Percentiles rank a stretch among this genome's conserved stretches.
Conservation (phyloP, 2,329 filamentous ascomycete species). For the Claviceps digitariae region DNA sequence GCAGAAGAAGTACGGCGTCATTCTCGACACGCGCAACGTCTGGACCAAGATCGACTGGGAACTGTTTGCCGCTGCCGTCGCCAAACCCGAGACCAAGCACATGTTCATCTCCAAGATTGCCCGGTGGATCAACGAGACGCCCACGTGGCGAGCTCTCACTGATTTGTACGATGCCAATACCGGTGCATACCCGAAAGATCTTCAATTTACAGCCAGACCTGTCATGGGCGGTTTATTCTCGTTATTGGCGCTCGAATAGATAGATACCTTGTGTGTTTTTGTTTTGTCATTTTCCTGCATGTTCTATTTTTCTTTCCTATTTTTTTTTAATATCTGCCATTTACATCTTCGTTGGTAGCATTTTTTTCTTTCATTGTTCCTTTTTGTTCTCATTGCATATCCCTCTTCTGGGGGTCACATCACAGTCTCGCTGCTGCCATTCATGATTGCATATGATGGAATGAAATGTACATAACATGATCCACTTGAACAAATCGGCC, state of each 20-base stretch:
- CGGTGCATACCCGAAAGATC: slow-evolving; percentile 49
- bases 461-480: too few species aligned
- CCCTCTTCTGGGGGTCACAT: too few species aligned
- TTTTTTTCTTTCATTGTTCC: neutral
- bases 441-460: too few species aligned
- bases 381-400: neutral
- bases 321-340: neutral
- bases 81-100: slow-evolving; percentile 42
- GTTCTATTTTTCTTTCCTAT: neutral
- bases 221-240: slow-evolving; percentile 74
- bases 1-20: slow-evolving; percentile 63
- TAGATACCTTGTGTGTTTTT: neutral
- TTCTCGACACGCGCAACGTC: slow-evolving; percentile 66
- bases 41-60: slow-evolving; percentile 86
- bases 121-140: slow-evolving; percentile 61
- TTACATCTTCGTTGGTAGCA: too few species aligned
- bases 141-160: slow-evolving; percentile 56
- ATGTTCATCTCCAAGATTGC: slow-evolving; percentile 58
- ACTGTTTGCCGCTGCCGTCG: slow-evolving; percentile 69
- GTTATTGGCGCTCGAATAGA: slow-evolving; percentile 46
- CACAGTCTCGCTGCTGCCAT: too few species aligned
- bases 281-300: neutral
- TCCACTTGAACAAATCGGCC: too few species aligned
- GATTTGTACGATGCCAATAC: slow-evolving; percentile 64
- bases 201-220: slow-evolving; percentile 63